Conservation (phyloP, 1,284 basidiomycete genomes). For the Pyrrhoderma lamaoense region DNA sequence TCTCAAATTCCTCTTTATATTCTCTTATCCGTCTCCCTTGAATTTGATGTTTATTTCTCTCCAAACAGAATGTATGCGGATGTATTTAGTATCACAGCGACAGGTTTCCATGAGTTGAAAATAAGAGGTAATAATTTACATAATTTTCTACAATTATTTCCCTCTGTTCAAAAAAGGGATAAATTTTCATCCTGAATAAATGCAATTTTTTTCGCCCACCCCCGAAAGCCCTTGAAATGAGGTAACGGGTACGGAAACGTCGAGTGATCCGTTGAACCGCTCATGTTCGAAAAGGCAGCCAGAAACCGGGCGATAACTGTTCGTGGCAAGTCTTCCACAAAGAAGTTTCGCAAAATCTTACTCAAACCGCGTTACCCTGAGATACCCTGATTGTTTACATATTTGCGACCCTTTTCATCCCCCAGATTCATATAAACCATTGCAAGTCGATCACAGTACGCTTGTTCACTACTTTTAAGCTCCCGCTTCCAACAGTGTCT, state of each 20-base stretch:
- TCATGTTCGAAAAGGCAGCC: slow-evolving; percentile 1
- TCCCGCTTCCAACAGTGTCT: slow-evolving; percentile 3
- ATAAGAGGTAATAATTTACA: slow-evolving; percentile 7
- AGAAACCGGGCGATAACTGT: slow-evolving; percentile 3
- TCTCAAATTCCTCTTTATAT: too few species aligned
- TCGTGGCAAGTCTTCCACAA: slow-evolving; percentile 8
- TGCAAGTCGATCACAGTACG: neutral
- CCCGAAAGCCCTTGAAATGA: slow-evolving; percentile 9
- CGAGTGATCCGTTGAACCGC: slow-evolving; percentile 11
- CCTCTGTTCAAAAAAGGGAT: neutral
- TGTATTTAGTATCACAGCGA: neutral
- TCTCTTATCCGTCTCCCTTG: too few species aligned
- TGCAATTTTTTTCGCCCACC: neutral
- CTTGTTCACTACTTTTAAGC: slow-evolving; percentile 4
- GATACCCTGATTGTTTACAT: slow-evolving; percentile 14
- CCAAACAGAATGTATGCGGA: neutral
- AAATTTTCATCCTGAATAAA: slow-evolving; percentile 7
- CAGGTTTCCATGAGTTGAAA: slow-evolving; percentile 5
- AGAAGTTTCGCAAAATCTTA: neutral
- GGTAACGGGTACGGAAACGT: neutral
- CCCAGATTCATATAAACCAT: slow-evolving; percentile 10
- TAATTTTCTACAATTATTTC: slow-evolving; percentile 4
- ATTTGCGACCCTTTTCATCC: slow-evolving; percentile 15
- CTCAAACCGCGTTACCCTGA: neutral
- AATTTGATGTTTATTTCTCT: neutral